These are phyloP conservation scores for Penicillium sclerotiorum DNA, from an alignment of 2,329 filamentous ascomycete species.

Conservation along the genomic window DNA sequence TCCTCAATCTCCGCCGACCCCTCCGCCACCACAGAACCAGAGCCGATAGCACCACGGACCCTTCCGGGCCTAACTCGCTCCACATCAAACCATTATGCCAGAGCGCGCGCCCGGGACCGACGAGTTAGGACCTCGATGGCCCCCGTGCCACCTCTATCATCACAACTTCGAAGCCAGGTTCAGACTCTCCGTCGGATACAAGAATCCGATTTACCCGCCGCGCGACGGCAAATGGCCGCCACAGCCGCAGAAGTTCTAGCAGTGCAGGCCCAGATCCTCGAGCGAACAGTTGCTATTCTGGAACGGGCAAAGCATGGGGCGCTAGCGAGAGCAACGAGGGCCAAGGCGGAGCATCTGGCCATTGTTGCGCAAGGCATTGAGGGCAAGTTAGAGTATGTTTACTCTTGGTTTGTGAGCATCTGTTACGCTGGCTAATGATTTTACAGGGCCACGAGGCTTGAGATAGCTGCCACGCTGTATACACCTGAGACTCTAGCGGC, in stretches of 20 bases:
- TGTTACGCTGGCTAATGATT: background rate
- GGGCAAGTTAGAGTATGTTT: constrained; percentile 40
- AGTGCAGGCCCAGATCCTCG: constrained; percentile 35
- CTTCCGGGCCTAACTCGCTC: constrained; percentile 8
- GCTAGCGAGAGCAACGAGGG: constrained; percentile 38
- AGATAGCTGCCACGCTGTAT: constrained; percentile 40
- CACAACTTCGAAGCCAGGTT: constrained; percentile 32
- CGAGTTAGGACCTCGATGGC: constrained; percentile 27
- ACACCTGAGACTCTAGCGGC: constrained; percentile 40
- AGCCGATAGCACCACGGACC: background rate
- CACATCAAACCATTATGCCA: constrained; percentile 18
- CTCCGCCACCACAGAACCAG: background rate
- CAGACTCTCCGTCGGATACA: constrained; percentile 33
- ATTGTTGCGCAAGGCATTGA: constrained; percentile 42
- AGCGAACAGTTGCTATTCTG: constrained; percentile 42
- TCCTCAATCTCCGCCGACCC: constrained; percentile 25
- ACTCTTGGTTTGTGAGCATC: background rate
- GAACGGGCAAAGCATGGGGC: constrained; percentile 44
- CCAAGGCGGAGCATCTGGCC: constrained; percentile 43
- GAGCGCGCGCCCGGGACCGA: constrained; percentile 23
- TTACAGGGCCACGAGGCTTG: constrained; percentile 39
- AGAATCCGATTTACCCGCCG: constrained; percentile 35
- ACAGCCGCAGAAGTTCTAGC: constrained; percentile 39
- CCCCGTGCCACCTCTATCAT: constrained; percentile 25
- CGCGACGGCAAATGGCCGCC: constrained; percentile 37